Conservation (phyloP, 1,284 basidiomycete genomes). For the Moesziomyces globuligerus region DNA sequence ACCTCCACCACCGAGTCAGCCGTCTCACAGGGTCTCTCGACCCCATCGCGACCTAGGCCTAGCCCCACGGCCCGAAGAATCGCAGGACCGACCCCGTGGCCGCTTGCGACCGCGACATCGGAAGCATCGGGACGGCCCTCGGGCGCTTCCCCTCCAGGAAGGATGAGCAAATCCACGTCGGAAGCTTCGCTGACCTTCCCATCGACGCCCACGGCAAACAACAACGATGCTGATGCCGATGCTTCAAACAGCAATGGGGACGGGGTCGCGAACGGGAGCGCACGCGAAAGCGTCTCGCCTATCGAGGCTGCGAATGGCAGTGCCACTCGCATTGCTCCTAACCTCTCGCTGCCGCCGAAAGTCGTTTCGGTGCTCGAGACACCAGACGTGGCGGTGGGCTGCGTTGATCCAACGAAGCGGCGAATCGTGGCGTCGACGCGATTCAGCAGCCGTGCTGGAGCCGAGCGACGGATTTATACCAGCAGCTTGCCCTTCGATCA, state of each 20-base stretch:
- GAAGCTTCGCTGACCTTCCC: conserved; percentile 32
- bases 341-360: conserved; percentile 45
- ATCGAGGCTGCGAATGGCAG: neutral
- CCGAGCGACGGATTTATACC: conserved; percentile 72
- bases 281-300: no score
- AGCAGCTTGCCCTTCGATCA: conserved; percentile 51
- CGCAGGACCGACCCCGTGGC: conserved; percentile 39
- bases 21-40: conserved; percentile 9
- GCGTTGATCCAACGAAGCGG: conserved; percentile 68
- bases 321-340: conserved; percentile 53
- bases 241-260: conserved; percentile 6
- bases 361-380: conserved; percentile 51
- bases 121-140: conserved; percentile 2
- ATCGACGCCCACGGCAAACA: conserved; percentile 13
- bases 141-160: conserved; percentile 12
- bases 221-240: conserved; percentile 4
- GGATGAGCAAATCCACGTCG: conserved; percentile 20
- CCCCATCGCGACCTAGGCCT: conserved; percentile 36
- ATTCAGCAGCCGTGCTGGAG: conserved; percentile 81
- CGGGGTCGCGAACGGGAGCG: neutral
- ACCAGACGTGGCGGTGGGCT: conserved; percentile 57
- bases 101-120: conserved; percentile 14
- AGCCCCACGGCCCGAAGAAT: conserved; percentile 15
- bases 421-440: conserved; percentile 84
- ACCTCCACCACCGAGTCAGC: conserved; percentile 11